Conservation (phyloP, 2,329 filamentous ascomycete genomes). For the Fusarium chuoi region DNA sequence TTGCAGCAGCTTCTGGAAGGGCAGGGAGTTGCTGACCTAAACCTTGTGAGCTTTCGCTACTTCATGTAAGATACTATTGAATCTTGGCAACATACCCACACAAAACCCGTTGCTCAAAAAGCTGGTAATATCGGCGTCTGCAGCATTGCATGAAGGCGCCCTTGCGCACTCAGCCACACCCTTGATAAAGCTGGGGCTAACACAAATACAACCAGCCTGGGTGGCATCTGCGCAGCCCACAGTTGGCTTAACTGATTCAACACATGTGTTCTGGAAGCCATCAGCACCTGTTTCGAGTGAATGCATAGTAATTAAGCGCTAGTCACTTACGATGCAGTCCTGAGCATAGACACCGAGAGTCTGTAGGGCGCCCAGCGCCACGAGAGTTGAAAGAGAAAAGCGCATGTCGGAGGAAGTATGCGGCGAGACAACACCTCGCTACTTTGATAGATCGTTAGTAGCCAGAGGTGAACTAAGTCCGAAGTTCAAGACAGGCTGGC, state of each 20-base stretch:
- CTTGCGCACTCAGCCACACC: constrained; percentile 56
- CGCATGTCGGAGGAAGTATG: constrained; percentile 39
- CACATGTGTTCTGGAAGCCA: constrained; percentile 25
- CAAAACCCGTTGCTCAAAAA: constrained; percentile 39
- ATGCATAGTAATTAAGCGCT: background rate
- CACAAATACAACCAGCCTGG: constrained; percentile 55
- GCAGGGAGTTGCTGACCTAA: constrained; percentile 23
- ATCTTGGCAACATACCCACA: constrained; percentile 28
- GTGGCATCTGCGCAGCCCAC: constrained; percentile 43
- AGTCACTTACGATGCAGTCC: constrained; percentile 48
- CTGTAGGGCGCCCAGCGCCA: constrained; percentile 45
- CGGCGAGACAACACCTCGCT: constrained; percentile 4
- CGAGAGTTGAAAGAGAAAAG: constrained; percentile 43
- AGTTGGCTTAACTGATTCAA: constrained; percentile 17
- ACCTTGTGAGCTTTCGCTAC: constrained; percentile 7
- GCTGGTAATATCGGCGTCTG: constrained; percentile 31
- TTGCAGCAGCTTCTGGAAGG: constrained; percentile 15
- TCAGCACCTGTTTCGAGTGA: constrained; percentile 17
- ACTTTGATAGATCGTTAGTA: background rate
- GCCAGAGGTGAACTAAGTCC: background rate
- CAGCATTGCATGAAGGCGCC: constrained; percentile 38
- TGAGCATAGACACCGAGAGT: constrained; percentile 40
- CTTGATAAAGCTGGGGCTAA: constrained; percentile 46
- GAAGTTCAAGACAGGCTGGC: background rate
- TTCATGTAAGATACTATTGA: background rate